These are phyloP conservation scores for Scleromitrula shiraiana DNA, from an alignment of 2,329 filamentous ascomycete species.

Conservation along the genomic window DNA sequence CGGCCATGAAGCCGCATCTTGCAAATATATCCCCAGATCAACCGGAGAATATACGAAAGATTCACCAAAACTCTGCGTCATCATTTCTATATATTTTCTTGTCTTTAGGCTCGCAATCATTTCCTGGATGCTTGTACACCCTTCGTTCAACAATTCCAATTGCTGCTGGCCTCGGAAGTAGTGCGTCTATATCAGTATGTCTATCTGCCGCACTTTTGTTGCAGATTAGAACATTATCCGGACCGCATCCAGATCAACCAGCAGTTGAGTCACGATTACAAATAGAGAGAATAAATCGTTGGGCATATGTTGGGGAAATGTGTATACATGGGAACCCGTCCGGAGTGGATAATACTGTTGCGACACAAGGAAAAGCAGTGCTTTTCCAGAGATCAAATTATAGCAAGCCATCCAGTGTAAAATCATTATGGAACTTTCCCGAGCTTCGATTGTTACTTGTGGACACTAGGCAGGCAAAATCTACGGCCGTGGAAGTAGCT, in stretches of 20 bases:
- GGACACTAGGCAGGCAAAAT: conserved; percentile 81
- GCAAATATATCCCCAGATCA: conserved; percentile 58
- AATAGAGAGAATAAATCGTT: conserved; percentile 90
- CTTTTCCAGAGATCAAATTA: conserved; percentile 79
- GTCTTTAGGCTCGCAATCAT: conserved; percentile 71
- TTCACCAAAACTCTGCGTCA: conserved; percentile 73
- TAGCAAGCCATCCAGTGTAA: conserved; percentile 66
- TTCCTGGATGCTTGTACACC: conserved; percentile 78
- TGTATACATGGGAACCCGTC: conserved; percentile 96
- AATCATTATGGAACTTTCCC: conserved; percentile 77
- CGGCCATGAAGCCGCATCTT: conserved; percentile 73
- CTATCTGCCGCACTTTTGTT: conserved; percentile 74
- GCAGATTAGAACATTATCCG: conserved; percentile 80
- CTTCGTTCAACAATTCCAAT: conserved; percentile 91
- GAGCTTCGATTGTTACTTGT: conserved; percentile 85
- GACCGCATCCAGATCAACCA: conserved; percentile 87
- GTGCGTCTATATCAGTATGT: conserved; percentile 90
- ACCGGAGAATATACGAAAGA: conserved; percentile 67
- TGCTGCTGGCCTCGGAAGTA: conserved; percentile 83
- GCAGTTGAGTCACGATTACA: conserved; percentile 80
- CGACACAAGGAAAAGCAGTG: conserved; percentile 88
- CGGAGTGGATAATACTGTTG: conserved; percentile 93
- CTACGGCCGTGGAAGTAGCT: conserved; percentile 74
- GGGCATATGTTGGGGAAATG: conserved; percentile 96
- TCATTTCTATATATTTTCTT: conserved; percentile 91